Evolutionary conservation across 768 basidiomycete genomes (phyloP).

Genomic region (Suillus clintonianus): DNA sequence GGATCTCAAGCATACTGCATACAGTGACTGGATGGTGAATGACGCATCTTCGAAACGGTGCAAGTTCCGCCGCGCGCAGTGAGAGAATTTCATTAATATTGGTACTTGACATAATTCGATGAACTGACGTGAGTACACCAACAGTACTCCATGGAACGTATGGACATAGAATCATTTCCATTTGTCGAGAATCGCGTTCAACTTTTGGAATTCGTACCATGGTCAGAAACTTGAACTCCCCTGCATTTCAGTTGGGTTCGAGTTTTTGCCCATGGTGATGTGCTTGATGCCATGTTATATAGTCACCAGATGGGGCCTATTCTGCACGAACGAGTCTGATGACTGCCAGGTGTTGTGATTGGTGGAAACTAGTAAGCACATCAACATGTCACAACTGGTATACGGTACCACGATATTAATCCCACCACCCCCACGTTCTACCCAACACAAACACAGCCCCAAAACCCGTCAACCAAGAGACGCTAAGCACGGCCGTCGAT

Average conservation of each 20-base stretch:
- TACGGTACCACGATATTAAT: background rate
- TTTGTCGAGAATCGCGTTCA: background rate
- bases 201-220: background rate
- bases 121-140: background rate
- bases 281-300: background rate
- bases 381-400: background rate
- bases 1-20: background rate
- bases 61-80: background rate
- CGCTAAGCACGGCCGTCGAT: background rate
- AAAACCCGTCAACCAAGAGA: background rate
- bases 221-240: background rate
- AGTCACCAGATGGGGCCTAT: too few relatives aligned
- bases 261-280: background rate
- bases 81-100: background rate
- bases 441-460: slow-evolving; percentile 6
- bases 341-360: background rate
- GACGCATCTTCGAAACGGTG: background rate
- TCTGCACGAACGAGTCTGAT: too few relatives aligned
- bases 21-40: background rate
- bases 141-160: too few relatives aligned
- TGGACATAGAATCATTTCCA: background rate
- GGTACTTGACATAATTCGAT: background rate
- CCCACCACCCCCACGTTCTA: slow-evolving; percentile 3
- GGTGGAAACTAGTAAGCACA: background rate
- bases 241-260: background rate